Percentiles rank a stretch among this genome's conserved stretches.
Conservation (phyloP, 805 yeast species). For the Vanderwaltozyma verrucispora region DNA sequence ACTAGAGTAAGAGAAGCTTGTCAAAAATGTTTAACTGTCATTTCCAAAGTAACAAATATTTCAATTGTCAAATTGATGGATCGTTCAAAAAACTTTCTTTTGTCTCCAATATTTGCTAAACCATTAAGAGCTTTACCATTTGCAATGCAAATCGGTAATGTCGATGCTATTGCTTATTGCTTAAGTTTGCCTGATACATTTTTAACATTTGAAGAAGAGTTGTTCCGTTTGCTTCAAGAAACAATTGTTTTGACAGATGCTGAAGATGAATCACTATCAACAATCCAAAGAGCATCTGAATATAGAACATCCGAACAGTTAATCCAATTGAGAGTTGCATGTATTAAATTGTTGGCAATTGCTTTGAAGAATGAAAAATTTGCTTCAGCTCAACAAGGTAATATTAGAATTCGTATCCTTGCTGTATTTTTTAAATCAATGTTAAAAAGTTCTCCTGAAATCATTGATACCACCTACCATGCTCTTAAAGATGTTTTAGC, state of each 20-base stretch:
- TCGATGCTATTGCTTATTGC: slow-evolving; percentile 94
- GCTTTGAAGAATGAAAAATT: slow-evolving; percentile 83
- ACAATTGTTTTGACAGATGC: slow-evolving; percentile 95
- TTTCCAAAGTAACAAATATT: slow-evolving; percentile 61
- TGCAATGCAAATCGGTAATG: slow-evolving; percentile 97
- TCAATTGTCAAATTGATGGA: slow-evolving; percentile 67
- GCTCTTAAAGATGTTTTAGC: slow-evolving; percentile 78
- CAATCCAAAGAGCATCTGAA: slow-evolving; percentile 76
- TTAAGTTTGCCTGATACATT: slow-evolving; percentile 71
- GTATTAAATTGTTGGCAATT: slow-evolving; percentile 70
- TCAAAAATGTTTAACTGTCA: slow-evolving; percentile 52
- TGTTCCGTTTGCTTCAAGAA: slow-evolving; percentile 74
- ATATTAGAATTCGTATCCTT: slow-evolving; percentile 72
- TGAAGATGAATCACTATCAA: slow-evolving; percentile 89
- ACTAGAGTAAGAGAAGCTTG: slow-evolving; percentile 74
- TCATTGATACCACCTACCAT: slow-evolving; percentile 86
- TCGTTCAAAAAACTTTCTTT: slow-evolving; percentile 69
- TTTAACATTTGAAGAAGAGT: slow-evolving; percentile 78
- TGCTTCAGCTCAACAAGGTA: slow-evolving; percentile 60
- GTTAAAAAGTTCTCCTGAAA: slow-evolving; percentile 72
- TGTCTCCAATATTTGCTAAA: slow-evolving; percentile 93
- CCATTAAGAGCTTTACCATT: slow-evolving; percentile 95
- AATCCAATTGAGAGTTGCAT: slow-evolving; percentile 78
- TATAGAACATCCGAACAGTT: slow-evolving; percentile 82
- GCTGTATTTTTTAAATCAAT: slow-evolving; percentile 93